These are phyloP conservation scores for Lanmaoa rubissima DNA, from an alignment of 768 basidiomycete species.

Conservation along the genomic window DNA sequence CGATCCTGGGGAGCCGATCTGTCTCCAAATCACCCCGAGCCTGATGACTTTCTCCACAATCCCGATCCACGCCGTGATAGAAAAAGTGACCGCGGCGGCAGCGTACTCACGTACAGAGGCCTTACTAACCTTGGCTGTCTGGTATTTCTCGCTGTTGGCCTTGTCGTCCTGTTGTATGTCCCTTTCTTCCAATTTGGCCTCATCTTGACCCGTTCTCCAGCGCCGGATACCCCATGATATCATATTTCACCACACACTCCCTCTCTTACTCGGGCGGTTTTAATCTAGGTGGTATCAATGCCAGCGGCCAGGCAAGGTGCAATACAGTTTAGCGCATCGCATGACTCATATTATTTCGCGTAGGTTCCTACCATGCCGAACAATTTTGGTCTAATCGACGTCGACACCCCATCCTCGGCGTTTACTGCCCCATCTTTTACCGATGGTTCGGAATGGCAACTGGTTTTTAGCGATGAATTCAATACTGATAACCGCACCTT, in stretches of 20 bases:
- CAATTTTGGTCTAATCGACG: slow-evolving; percentile 73
- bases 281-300: slow-evolving; percentile 76
- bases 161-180: slow-evolving; percentile 61
- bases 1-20: slow-evolving; percentile 69
- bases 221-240: slow-evolving; percentile 62
- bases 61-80: slow-evolving; percentile 65
- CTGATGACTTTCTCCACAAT: slow-evolving; percentile 73
- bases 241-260: slow-evolving; percentile 47
- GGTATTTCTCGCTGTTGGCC: slow-evolving; percentile 48
- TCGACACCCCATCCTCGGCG: slow-evolving; percentile 65
- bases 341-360: not conserved
- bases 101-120: slow-evolving; percentile 67
- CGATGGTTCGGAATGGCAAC: slow-evolving; percentile 53
- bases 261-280: slow-evolving; percentile 59
- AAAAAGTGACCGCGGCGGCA: slow-evolving; percentile 51
- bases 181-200: not conserved
- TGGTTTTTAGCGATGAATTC: slow-evolving; percentile 91
- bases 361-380: slow-evolving; percentile 59
- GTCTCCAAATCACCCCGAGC: slow-evolving; percentile 53
- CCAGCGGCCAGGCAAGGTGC: slow-evolving; percentile 59
- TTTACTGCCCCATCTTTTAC: slow-evolving; percentile 51
- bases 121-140: slow-evolving; percentile 72
- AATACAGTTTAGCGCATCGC: not conserved
- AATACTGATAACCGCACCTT: slow-evolving; percentile 77
- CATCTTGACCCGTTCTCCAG: slow-evolving; percentile 31